These are phyloP conservation scores for Carex arenaria DNA, from an alignment of 202 grass and related monocot species.

Conservation along the genomic window DNA sequence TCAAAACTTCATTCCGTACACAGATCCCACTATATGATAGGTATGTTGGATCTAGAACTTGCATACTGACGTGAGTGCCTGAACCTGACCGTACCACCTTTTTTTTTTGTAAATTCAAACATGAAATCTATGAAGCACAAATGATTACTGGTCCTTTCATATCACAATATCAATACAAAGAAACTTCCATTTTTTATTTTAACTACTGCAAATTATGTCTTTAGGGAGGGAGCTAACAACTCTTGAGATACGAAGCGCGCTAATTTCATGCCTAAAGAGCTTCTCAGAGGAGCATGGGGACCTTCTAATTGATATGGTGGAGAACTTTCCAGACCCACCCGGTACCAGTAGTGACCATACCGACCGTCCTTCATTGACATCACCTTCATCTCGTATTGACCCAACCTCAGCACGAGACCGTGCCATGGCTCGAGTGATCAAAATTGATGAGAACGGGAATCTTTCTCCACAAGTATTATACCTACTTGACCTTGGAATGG, in stretches of 20 bases:
- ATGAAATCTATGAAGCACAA: background rate
- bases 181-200: conserved; percentile 4
- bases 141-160: background rate
- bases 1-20: conserved; percentile 62
- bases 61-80: background rate
- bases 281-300: conserved; percentile 63
- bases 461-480: conserved; percentile 73
- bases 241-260: conserved; percentile 80
- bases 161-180: background rate
- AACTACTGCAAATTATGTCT: conserved; percentile 24
- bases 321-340: conserved; percentile 69
- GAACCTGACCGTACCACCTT: background rate
- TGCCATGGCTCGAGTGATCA: conserved; percentile 68
- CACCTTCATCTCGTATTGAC: conserved; percentile 31
- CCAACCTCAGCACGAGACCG: conserved; percentile 67
- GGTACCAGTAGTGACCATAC: conserved; percentile 31
- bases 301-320: conserved; percentile 56
- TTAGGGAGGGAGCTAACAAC: conserved; percentile 89
- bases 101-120: background rate
- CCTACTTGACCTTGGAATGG: conserved; percentile 76
- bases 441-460: conserved; percentile 42
- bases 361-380: background rate
- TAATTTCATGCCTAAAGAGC: conserved; percentile 64
- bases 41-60: conserved; percentile 31
- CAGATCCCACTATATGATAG: conserved; percentile 84